phyloP scores from a whole-genome alignment of 2,329 filamentous ascomycete species.

The Pseudocercospora musae region DNA sequence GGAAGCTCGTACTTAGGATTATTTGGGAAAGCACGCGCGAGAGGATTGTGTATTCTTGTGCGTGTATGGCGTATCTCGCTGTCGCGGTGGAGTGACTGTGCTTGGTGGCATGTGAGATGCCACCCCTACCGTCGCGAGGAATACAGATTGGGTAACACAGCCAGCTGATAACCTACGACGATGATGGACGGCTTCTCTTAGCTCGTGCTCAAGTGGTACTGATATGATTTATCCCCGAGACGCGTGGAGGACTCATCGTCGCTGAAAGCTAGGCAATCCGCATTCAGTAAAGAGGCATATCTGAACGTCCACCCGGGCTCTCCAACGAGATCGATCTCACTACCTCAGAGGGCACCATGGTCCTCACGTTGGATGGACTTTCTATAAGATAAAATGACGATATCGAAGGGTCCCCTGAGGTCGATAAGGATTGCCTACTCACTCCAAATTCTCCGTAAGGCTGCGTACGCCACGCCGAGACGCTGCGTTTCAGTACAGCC shows the following conservation, averaged over 20 bases:
- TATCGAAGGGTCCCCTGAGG: background rate
- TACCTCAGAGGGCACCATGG: background rate
- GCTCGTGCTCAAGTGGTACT: background rate
- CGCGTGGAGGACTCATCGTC: background rate
- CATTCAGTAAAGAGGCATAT: background rate
- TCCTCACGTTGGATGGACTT: background rate
- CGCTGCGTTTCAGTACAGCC: background rate
- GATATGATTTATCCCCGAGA: background rate
- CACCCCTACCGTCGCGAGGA: too few relatives aligned
- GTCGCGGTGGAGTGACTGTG: too few relatives aligned
- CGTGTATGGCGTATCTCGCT: too few relatives aligned
- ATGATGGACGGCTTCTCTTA: too few relatives aligned
- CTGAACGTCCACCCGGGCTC: background rate
- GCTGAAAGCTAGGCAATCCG: background rate
- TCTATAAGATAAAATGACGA: background rate
- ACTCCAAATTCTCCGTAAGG: background rate
- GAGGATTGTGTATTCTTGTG: too few relatives aligned
- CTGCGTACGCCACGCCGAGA: background rate
- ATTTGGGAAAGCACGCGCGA: too few relatives aligned
- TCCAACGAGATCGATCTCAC: background rate
- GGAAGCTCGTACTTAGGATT: too few relatives aligned
- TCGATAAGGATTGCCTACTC: background rate
- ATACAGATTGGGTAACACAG: background rate
- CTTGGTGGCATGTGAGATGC: too few relatives aligned
- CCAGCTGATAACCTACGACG: background rate